Evolutionary conservation across 2,329 filamentous ascomycete species (phyloP), one percentile per base, ranked within the genome.

Genomic region (Monilinia fructicola): DNA sequence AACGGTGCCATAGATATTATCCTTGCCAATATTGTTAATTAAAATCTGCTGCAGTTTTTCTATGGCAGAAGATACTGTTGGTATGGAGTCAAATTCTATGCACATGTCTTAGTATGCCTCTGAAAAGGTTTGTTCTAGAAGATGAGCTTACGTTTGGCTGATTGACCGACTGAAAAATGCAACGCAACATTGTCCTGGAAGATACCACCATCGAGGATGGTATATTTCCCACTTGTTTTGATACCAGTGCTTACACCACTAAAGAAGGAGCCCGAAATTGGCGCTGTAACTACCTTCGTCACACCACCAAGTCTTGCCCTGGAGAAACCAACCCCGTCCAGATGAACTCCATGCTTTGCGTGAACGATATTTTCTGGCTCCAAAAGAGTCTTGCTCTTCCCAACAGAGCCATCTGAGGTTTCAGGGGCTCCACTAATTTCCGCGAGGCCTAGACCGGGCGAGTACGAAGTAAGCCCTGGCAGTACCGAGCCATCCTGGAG

Each of bases 381-480:
- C 23, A 71, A 66, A 3, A 68, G 60, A 40, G 73, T 72, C 44
- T 70, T 65, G 28, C 70, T 68, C 18, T 77, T 71, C 23, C 75
- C 75, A 12, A 78, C 76, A 5, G 68, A 66, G 18, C 84, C 84
- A 70, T 86, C 83, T 3, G 79, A 77, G 0, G 84, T 84, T 28
- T 74, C 75, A 1, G 71, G 68, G 61, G 83, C 81, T 1, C 74
- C 76, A 26, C 75, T 72, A 52, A 86, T 85, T 70, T 86, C 84
- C 14, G 76, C 73, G 4, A 86, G 75, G 1, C 84, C 84, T 2
- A 86, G 78, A 10, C 74, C 72, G 6, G 78, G 77, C 4, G 82
- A 80, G 44, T 85, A 77, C 2, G 81, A 79, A n/a, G 80, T 84
- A 42, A 86, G 72, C 0, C 82, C 79, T 3, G 83, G 81, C 10